Base-by-base conservation (phyloP, 495 filamentous ascomycete genomes). In the Aspergillus incahuasiensis region DNA sequence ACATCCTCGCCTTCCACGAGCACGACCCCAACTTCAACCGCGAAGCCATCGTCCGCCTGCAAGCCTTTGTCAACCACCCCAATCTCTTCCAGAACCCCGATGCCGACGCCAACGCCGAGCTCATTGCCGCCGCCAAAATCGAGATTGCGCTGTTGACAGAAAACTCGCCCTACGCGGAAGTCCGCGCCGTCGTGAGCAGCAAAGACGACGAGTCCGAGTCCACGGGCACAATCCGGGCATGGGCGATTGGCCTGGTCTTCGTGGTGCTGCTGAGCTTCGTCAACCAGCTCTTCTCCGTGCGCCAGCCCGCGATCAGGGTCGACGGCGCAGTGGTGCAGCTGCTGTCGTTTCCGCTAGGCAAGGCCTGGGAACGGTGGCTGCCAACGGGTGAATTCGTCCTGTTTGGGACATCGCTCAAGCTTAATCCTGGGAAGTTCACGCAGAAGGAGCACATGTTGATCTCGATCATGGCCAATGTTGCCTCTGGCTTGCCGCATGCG, bases 301-400 rank as follows among this genome's bases (percentile, higher is more conserved):
- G 83, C 75, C 92, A 92, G 74, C 89, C 89, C 25, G 87, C 85
- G 59, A 83, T 86, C 53, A 72, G 72, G 13, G 71, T 87, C 22
- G 77, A 78, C 12, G 68, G 82, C 30, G 69, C 84, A 28, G 79
- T 83, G 19, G 81, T 82, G 8, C 84, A 86, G 67, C 74, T 87
- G 43, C 72, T 87, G 38, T 77, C 82, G 9, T 87, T 81, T 70
- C 81, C 82, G 6, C 77, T 84, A 46, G 32, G 32, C 3, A 35
- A 35, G 32, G 32, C 32, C 6, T 9, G 8, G 12, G 32, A 35
- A 11, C 4, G 13, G 32, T 15, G 6, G 6, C 32, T 35, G 32
- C 32, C 32, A 2, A 15, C 6, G 6, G 32, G 6, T 9, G 32
- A 15, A 35, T 35, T 35, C 9, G 12, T 3, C 32, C 12, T 35